These are phyloP conservation scores for Cladobotryum protrusum DNA, from an alignment of 2,329 filamentous ascomycete species.

Conservation along the genomic window DNA sequence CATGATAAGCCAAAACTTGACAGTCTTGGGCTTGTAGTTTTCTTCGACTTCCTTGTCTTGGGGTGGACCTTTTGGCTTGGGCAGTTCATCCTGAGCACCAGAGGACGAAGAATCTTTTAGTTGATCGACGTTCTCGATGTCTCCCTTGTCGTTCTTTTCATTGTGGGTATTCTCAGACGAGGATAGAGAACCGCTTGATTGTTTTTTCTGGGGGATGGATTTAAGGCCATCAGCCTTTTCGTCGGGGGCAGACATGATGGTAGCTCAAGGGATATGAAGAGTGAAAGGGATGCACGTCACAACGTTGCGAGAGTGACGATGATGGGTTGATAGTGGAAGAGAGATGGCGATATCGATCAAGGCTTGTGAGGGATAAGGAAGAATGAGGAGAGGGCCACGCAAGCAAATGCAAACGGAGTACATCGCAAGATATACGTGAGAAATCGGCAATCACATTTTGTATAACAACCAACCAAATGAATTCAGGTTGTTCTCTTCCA, in stretches of 20 bases:
- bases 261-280: not conserved
- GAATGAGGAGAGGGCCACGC: too few relatives aligned
- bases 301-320: too few relatives aligned
- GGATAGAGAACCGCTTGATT: not conserved
- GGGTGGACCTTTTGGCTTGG: slow-evolving; percentile 11
- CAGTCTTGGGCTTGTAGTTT: slow-evolving; percentile 45
- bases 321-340: too few relatives aligned
- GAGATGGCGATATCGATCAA: too few relatives aligned
- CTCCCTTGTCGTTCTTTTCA: not conserved
- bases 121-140: not conserved
- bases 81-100: slow-evolving; percentile 15
- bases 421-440: too few relatives aligned
- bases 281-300: too few relatives aligned
- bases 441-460: too few relatives aligned
- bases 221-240: slow-evolving; percentile 1
- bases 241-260: slow-evolving; percentile 1
- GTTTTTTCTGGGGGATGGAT: not conserved
- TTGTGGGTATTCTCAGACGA: not conserved
- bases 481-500: too few relatives aligned
- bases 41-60: slow-evolving; percentile 27
- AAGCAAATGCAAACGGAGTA: too few relatives aligned
- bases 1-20: slow-evolving; percentile 51
- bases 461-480: too few relatives aligned
- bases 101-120: slow-evolving; percentile 1
- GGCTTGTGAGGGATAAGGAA: too few relatives aligned